Evolutionary conservation across 352 stramenopile species (phyloP), one percentile per base, ranked within the genome.

Genomic region (Aphanomyces invadans): DNA sequence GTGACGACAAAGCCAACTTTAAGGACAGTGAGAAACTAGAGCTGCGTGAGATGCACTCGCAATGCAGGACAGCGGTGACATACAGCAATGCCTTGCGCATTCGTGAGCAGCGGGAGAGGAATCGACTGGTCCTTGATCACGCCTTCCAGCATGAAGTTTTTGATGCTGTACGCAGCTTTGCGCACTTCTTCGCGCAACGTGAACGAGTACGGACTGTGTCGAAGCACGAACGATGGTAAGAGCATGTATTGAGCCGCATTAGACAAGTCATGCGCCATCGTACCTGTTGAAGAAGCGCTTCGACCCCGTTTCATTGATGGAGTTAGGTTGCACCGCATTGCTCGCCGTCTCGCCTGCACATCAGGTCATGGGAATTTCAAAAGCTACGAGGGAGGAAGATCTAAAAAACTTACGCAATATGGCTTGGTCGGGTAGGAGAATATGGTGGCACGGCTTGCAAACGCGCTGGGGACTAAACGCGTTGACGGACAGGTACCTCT

Each of bases 101-200:
- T 78, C 32, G 81, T 87, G 52, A 97, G 78, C 21, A 97, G 76
- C 33, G 88, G 86, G 23, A 91, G 74, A 17, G 91, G 89, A 66
- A 98, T 94, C 19, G 81, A 95, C 68, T 90, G 80, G 70, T 96
- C 87, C 74, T 95, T 94, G 68, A 96, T 89, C 23, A 94, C 76
- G 26, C 84, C 87, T 62, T 89, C 73, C 63, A 83, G 88, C 65
- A 91, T 91, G 52, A 97, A 96, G 70, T 97, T 97, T 71, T 95
- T 81, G 64, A 97, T 77, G 68, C 89, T 95, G 74, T 97, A 95
- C 7, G 89, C 88, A 21, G 92, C 91, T 74, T 98, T 98, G 70
- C 83, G 76, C 62, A 98, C 90, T 78, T 98, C 92, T 52, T 92
- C 88, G 32, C 78, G 78, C 66, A 98, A 77, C 28, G 92, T 96